Conservation (phyloP, 306 rosid species). For the Begonia masoniana region DNA sequence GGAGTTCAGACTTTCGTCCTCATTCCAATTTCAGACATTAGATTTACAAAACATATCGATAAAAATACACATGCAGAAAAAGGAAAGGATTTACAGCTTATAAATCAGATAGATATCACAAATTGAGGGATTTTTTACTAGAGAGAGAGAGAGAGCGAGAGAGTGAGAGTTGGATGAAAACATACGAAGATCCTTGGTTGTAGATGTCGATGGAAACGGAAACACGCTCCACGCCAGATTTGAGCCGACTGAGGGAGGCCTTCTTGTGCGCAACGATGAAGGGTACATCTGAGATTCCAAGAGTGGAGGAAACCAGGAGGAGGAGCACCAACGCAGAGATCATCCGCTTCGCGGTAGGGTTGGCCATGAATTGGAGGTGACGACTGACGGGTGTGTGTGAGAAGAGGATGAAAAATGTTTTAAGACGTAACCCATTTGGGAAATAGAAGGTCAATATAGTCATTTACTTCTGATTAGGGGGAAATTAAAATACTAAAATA, state of each 20-base stretch:
- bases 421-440: too few species aligned
- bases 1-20: background rate
- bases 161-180: background rate
- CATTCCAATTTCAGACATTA: too few species aligned
- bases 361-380: constrained; percentile 60
- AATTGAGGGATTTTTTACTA: constrained; percentile 6
- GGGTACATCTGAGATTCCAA: constrained; percentile 63
- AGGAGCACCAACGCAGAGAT: constrained; percentile 25
- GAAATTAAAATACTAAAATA: too few species aligned
- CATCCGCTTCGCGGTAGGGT: constrained; percentile 22
- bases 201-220: constrained; percentile 81
- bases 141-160: background rate
- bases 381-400: too few species aligned
- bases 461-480: too few species aligned
- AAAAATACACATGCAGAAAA: constrained; percentile 20
- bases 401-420: too few species aligned
- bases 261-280: constrained; percentile 94
- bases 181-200: constrained; percentile 93
- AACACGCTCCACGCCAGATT: constrained; percentile 81
- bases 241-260: constrained; percentile 75
- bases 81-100: constrained; percentile 25
- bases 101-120: background rate
- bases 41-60: constrained; percentile 1
- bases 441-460: too few species aligned
- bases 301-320: constrained; percentile 23